Percentiles rank a stretch among this genome's conserved stretches.
Evolutionary conservation across 163 green algal species (phyloP).

Genomic region (Scenedesmus sp.): DNA sequence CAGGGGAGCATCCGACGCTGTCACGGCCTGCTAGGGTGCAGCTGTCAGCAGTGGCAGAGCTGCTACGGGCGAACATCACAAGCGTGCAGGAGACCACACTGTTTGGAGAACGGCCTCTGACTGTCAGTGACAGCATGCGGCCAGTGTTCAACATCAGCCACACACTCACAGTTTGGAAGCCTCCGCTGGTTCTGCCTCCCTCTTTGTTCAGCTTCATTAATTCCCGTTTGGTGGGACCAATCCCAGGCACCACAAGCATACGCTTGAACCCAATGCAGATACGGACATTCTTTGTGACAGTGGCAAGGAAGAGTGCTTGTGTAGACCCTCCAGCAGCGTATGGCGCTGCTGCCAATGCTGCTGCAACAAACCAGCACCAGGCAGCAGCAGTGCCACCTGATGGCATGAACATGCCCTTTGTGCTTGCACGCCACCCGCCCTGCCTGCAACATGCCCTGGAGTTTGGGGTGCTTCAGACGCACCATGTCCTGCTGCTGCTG

Average conservation of each 20-base stretch:
- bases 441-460: neutral
- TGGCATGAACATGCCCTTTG: too few species aligned
- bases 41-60: too few species aligned
- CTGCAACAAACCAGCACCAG: too few species aligned
- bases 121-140: neutral
- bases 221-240: neutral
- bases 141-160: neutral
- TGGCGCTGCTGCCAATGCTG: neutral
- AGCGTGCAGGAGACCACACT: too few species aligned
- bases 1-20: too few species aligned
- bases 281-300: slow-evolving; percentile 2
- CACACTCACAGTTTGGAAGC: neutral
- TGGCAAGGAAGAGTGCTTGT: neutral
- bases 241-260: neutral
- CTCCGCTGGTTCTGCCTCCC: neutral
- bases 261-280: slow-evolving; percentile 25
- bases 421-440: neutral
- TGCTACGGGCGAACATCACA: too few species aligned
- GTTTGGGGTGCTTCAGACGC: neutral
- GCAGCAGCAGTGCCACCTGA: neutral
- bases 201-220: neutral
- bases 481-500: neutral
- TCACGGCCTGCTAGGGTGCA: too few species aligned
- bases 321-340: neutral
- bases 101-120: neutral